Evolutionary conservation across 495 filamentous ascomycete species (phyloP).

Genomic region (Aspergillus mulundensis): DNA sequence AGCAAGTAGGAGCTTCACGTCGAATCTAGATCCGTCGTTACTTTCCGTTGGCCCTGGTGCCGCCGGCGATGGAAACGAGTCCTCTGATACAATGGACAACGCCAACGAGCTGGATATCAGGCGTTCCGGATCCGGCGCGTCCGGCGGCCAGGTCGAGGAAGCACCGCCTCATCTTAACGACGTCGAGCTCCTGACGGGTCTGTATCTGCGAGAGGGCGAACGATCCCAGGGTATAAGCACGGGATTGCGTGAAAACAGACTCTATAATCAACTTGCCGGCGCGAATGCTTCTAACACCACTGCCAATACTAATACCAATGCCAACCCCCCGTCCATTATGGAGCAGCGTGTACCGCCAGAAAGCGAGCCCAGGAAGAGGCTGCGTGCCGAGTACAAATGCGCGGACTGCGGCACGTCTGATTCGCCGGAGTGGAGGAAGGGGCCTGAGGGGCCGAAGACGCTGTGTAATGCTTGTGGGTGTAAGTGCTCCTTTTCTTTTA

Average conservation of each 20-base stretch:
- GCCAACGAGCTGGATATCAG: conserved; percentile 64
- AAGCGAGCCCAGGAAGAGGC: conserved; percentile 82
- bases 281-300: no score
- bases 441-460: conserved; percentile 89
- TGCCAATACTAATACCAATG: background rate
- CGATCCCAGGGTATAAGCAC: conserved; percentile 84
- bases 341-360: conserved; percentile 71
- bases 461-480: conserved; percentile 96
- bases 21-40: conserved; percentile 5
- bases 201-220: conserved; percentile 86
- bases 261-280: conserved; percentile 60
- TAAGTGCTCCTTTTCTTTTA: conserved; percentile 25
- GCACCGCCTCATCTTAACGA: conserved; percentile 79
- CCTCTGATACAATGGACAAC: conserved; percentile 53
- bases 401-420: conserved; percentile 93
- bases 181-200: conserved; percentile 90
- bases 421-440: conserved; percentile 95
- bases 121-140: conserved; percentile 49
- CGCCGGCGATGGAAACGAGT: conserved; percentile 28
- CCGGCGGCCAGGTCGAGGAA: conserved; percentile 57
- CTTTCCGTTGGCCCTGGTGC: conserved; percentile 15
- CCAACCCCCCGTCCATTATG: background rate
- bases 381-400: conserved; percentile 96
- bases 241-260: conserved; percentile 68
- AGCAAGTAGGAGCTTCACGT: no score